A percentile compares a stretch with the other conserved stretches of the same genome.
Evolutionary conservation across 768 basidiomycete species (phyloP).

Genomic region (Hygrophorus pudorinus): DNA sequence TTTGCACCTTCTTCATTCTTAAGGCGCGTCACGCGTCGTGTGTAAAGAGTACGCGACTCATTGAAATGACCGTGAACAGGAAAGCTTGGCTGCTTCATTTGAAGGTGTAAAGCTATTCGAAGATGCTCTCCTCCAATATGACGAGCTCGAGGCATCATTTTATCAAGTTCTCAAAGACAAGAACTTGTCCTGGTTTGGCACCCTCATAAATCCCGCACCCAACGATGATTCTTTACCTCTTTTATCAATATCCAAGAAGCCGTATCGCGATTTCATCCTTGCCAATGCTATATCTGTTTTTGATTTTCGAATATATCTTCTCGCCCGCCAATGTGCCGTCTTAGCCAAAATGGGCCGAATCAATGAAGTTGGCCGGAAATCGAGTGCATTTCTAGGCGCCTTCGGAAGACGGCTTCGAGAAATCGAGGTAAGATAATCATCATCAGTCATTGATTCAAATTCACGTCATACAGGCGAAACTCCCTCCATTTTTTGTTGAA

Average conservation of each 20-base stretch:
- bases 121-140: conserved; percentile 82
- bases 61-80: conserved; percentile 35
- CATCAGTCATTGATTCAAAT: conserved; percentile 3
- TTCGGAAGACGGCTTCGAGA: conserved; percentile 72
- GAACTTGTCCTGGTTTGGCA: conserved; percentile 89
- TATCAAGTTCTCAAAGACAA: conserved; percentile 63
- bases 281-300: conserved; percentile 88
- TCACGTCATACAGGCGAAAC: conserved; percentile 26
- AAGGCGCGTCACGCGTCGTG: conserved; percentile 46
- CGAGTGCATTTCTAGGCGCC: conserved; percentile 61
- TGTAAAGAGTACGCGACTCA: conserved; percentile 1
- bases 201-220: conserved; percentile 57
- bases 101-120: conserved; percentile 85
- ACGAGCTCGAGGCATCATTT: conserved; percentile 85
- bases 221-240: conserved; percentile 77
- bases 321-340: conserved; percentile 75
- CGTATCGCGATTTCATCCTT: conserved; percentile 83
- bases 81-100: conserved; percentile 87
- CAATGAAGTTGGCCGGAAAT: conserved; percentile 62
- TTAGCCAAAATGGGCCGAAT: conserved; percentile 60
- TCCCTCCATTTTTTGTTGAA: conserved; percentile 72
- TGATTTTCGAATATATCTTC: conserved; percentile 86
- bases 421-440: conserved; percentile 54
- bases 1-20: conserved; percentile 91
- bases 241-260: conserved; percentile 69